These are phyloP conservation scores for Pseudotsuga menziesii DNA, from an alignment of 75 land plant species.

Conservation along the genomic window DNA sequence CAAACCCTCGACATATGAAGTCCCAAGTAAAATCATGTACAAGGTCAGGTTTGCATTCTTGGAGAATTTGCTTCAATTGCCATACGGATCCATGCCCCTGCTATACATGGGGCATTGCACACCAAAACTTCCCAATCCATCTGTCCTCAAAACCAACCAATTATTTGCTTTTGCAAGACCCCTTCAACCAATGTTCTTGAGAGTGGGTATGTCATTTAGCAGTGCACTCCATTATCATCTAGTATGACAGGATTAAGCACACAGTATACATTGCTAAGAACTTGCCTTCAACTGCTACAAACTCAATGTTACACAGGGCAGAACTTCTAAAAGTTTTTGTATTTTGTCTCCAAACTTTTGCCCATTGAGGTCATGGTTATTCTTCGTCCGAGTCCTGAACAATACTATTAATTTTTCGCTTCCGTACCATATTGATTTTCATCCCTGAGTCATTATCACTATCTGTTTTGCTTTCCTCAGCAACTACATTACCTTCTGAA, in stretches of 20 bases:
- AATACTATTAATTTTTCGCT: constrained; percentile 2
- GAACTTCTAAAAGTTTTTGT: not conserved
- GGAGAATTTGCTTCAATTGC: too few species aligned
- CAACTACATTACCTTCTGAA: constrained; percentile 8
- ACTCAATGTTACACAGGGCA: not conserved
- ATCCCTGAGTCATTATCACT: not conserved
- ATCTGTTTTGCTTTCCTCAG: not conserved
- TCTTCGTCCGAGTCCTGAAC: constrained; percentile 11
- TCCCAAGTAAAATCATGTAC: not conserved
- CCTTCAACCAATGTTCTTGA: not conserved
- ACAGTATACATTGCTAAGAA: not conserved
- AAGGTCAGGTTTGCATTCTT: not conserved
- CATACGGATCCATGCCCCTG: too few species aligned
- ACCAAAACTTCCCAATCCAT: too few species aligned
- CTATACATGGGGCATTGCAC: too few species aligned
- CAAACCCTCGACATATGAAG: not conserved
- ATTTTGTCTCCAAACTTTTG: not conserved
- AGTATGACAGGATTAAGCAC: not conserved
- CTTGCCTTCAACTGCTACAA: not conserved
- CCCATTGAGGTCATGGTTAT: not conserved
- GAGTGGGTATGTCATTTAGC: not conserved
- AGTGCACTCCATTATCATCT: not conserved
- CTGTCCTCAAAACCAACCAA: too few species aligned
- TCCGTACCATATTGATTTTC: not conserved
- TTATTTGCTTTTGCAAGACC: not conserved